Base-by-base conservation (phyloP, 306 rosid genomes). In the Vicia faba region DNA sequence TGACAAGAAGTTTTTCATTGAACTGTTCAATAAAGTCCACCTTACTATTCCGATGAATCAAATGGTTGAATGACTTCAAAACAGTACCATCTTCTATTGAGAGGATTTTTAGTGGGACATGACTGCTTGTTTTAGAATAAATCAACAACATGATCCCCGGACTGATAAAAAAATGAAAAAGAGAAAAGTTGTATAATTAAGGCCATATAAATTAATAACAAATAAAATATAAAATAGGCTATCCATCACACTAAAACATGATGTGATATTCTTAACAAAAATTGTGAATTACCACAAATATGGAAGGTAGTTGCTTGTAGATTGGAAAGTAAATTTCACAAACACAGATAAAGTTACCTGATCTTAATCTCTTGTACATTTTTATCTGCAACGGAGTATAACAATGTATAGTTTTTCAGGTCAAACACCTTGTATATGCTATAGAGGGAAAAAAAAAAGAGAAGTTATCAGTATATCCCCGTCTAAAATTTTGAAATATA, bases 11-110 rank as follows among this genome's bases (percentile, higher is more conserved):
- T 82, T 92, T 92, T 81, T 92, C 98, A 60, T 92, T 92, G 81
- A 92, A 92, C 79, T 92, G 98, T 77, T 92, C 98, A 50, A 92
- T 92, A 69, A 92, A 92, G 80, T 92, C 98, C 73, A 92, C 98
- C 81, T 92, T 92, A 83, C 84, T 92, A 80, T 85, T 92, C 80
- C 96, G 95, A 74, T 89, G 98, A 76, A 92, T 92, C 29, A 89
- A 89, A 80, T 92, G 98, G 58, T 87, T 87, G 82, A 92, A 92
- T 35, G 98, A 88, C 76, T 92, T 92, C 78, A 92, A 89, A 74
- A 92, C 98, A 70, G 96, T 85, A 40, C 96, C 98, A 75, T 92
- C 98, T 84, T 92, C 98, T 39, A 92, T 92, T 12, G 98, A 92
- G 33, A 92, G 92, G 71, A 92, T 92, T 79, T 92, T 87, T 11